These are phyloP conservation scores for Boletus subcaerulescens DNA, from an alignment of 768 basidiomycete species.

Conservation along the genomic window DNA sequence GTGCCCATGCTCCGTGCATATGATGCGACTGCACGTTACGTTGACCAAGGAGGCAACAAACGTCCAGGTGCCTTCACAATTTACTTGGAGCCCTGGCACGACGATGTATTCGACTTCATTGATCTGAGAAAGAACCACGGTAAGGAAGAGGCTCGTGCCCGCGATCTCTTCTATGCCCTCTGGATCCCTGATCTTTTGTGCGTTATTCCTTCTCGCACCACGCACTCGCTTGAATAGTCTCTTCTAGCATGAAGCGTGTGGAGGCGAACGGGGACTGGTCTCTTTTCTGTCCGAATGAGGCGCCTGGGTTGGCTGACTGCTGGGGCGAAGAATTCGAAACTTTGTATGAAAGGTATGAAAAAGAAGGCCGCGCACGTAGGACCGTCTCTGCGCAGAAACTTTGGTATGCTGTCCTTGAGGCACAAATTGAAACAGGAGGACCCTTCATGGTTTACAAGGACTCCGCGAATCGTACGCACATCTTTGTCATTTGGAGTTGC, in stretches of 20 bases:
- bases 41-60: slow-evolving; percentile 99
- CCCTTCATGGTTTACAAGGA: slow-evolving; percentile 99
- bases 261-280: slow-evolving; percentile 90
- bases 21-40: slow-evolving; percentile 97
- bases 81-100: slow-evolving; percentile 99
- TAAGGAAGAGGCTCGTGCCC: slow-evolving; percentile 94
- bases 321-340: slow-evolving; percentile 88
- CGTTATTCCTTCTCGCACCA: slow-evolving; percentile 24
- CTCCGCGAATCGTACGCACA: slow-evolving; percentile 75
- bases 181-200: slow-evolving; percentile 98
- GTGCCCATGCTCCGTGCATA: slow-evolving; percentile 98
- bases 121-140: slow-evolving; percentile 99
- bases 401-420: slow-evolving; percentile 96
- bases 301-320: slow-evolving; percentile 84
- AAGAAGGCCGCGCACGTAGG: slow-evolving; percentile 82
- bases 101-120: slow-evolving; percentile 95
- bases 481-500: not conserved
- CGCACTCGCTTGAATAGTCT: not conserved
- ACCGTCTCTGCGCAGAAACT: slow-evolving; percentile 92
- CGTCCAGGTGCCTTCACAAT: slow-evolving; percentile 98
- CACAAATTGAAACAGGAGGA: slow-evolving; percentile 98
- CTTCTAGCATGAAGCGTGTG: slow-evolving; percentile 88
- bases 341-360: slow-evolving; percentile 84
- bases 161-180: slow-evolving; percentile 96
- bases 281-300: slow-evolving; percentile 97